Conservation (phyloP, 2,329 filamentous ascomycete species). For the Colletotrichum truncatum region DNA sequence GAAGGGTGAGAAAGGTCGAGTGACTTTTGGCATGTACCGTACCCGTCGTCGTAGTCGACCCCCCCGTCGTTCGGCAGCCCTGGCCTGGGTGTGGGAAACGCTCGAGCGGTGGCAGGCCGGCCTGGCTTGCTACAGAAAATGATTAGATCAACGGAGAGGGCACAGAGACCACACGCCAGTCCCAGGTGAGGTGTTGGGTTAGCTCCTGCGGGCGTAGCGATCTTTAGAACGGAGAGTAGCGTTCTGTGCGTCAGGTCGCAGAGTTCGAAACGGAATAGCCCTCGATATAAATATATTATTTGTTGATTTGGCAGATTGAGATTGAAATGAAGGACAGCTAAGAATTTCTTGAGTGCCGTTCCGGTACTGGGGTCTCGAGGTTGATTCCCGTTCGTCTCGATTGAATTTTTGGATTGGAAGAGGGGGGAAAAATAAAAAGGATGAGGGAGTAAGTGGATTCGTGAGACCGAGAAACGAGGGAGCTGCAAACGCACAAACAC, state of each 20-base stretch:
- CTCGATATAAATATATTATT: conserved; percentile 29
- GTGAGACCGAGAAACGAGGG: not conserved
- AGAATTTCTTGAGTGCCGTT: not conserved
- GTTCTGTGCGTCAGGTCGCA: conserved; percentile 31
- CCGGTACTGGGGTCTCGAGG: not conserved
- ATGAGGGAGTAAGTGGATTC: not conserved
- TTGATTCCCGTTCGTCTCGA: not conserved
- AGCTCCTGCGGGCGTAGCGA: conserved; percentile 32
- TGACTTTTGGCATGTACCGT: conserved; percentile 33
- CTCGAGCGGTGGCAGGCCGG: conserved; percentile 33
- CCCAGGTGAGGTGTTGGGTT: conserved; percentile 5
- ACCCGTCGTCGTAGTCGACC: conserved; percentile 5
- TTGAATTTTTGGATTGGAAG: not conserved
- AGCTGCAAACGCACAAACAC: conserved; percentile 27
- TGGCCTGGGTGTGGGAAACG: conserved; percentile 25
- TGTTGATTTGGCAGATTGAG: conserved; percentile 10
- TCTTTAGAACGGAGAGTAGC: conserved; percentile 22
- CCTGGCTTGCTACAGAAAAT: conserved; percentile 35
- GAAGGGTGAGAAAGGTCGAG: conserved; percentile 15
- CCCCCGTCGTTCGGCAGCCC: conserved; percentile 10
- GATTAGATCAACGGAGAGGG: conserved; percentile 36
- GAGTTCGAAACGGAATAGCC: conserved; percentile 29
- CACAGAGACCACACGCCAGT: conserved; percentile 28
- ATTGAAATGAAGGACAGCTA: not conserved
- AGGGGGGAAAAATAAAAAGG: too few species aligned